These are phyloP conservation scores for Alternaria sp. DNA, from an alignment of 2,329 filamentous ascomycete genomes.

Conservation along the genomic window DNA sequence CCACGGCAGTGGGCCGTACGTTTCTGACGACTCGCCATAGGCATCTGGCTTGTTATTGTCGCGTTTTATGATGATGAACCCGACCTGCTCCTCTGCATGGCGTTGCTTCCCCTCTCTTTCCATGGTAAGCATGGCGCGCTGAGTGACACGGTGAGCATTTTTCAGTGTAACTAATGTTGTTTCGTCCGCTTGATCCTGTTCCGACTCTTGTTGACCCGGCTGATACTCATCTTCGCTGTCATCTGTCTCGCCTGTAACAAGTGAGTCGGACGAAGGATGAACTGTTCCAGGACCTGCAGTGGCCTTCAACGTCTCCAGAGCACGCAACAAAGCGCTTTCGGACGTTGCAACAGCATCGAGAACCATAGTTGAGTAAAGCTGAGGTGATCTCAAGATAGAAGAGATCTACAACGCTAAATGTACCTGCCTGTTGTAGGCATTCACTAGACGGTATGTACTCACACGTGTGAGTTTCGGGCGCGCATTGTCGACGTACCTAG, in stretches of 20 bases:
- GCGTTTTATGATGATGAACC: conserved; percentile 17
- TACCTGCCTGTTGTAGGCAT: not conserved
- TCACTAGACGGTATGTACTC: not conserved
- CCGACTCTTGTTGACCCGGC: not conserved
- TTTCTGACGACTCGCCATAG: conserved; percentile 13
- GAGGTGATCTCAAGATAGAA: not conserved
- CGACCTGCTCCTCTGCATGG: conserved; percentile 9
- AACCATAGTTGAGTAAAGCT: not conserved
- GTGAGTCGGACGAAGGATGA: not conserved
- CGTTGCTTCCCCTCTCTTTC: not conserved
- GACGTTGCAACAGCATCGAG: not conserved
- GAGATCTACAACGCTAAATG: not conserved
- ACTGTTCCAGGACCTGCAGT: not conserved
- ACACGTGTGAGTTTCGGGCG: not conserved
- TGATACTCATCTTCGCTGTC: not conserved
- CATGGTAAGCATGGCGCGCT: not conserved
- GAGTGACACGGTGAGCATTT: not conserved
- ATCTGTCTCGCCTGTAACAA: not conserved
- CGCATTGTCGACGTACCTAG: not conserved
- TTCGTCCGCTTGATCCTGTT: not conserved
- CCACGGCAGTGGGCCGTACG: conserved; percentile 7
- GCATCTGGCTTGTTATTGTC: conserved; percentile 19
- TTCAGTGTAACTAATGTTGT: too few relatives aligned
- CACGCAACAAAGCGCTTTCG: not conserved
- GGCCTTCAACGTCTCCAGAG: not conserved